Conservation (phyloP, 345 rosid genomes). For the Adansonia digitata region DNA sequence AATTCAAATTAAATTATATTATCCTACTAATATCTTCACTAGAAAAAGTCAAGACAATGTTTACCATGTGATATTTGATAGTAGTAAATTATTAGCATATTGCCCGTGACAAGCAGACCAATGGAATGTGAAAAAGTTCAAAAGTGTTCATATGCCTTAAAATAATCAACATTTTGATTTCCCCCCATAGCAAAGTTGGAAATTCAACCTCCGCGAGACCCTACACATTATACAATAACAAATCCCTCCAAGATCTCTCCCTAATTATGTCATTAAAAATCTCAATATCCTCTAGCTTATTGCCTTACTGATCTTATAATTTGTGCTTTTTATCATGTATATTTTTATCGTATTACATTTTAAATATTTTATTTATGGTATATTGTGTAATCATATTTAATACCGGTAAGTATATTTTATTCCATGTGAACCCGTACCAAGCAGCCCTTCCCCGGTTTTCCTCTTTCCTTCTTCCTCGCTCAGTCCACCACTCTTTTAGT, state of each 20-base stretch:
- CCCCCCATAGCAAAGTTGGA: not conserved
- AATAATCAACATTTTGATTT: slow-evolving; percentile 5
- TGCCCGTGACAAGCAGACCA: slow-evolving; percentile 35
- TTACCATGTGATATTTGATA: not conserved
- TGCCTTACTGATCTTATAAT: too few relatives aligned
- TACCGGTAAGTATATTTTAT: too few relatives aligned
- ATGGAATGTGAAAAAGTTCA: slow-evolving; percentile 13
- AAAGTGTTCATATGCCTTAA: slow-evolving; percentile 10
- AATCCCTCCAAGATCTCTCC: slow-evolving; percentile 12
- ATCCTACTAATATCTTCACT: not conserved
- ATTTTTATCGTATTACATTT: too few relatives aligned
- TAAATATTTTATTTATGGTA: too few relatives aligned
- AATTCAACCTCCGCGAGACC: not conserved
- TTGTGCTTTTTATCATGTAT: too few relatives aligned
- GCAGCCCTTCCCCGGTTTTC: not conserved
- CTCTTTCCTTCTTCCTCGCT: not conserved
- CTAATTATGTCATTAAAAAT: not conserved
- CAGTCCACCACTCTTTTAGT: not conserved
- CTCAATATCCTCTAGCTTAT: not conserved
- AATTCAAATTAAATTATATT: not conserved
- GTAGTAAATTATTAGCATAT: not conserved
- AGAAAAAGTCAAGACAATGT: not conserved
- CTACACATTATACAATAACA: not conserved
- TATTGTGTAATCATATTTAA: too few relatives aligned
- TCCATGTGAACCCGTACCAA: slow-evolving; percentile 25